Evolutionary conservation across 2,329 filamentous ascomycete genomes (phyloP).

Genomic region (Microdochium trichocladiopsis): DNA sequence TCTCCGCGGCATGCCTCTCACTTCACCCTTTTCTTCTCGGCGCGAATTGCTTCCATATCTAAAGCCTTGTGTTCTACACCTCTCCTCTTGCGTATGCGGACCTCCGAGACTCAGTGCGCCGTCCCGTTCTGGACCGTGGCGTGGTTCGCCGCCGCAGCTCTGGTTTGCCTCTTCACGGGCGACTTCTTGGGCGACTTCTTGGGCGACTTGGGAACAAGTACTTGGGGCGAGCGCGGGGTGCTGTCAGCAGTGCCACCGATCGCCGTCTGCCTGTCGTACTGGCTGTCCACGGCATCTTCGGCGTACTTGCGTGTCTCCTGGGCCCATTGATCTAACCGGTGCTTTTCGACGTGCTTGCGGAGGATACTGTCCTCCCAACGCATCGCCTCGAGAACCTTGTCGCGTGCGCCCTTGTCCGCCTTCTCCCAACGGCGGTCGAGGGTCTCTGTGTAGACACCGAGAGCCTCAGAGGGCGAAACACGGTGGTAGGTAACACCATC

Average conservation of each 20-base stretch:
- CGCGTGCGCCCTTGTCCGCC: slow-evolving; percentile 56
- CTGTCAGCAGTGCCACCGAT: slow-evolving; percentile 8
- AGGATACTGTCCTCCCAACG: slow-evolving; percentile 64
- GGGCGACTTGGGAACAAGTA: background rate
- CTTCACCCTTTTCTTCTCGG: no score
- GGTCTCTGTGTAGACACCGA: slow-evolving; percentile 54
- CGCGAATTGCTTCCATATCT: background rate
- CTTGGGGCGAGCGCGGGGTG: background rate
- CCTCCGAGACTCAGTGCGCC: background rate
- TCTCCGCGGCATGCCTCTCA: no score
- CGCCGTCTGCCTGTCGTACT: slow-evolving; percentile 17
- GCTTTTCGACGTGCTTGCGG: slow-evolving; percentile 56
- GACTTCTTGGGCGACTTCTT: background rate
- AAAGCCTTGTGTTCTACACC: background rate
- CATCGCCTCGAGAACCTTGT: slow-evolving; percentile 66
- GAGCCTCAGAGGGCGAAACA: slow-evolving; percentile 42
- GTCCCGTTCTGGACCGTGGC: background rate
- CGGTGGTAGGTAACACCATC: slow-evolving; percentile 34
- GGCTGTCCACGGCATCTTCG: slow-evolving; percentile 17
- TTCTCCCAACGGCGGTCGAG: slow-evolving; percentile 53
- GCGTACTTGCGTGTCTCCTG: slow-evolving; percentile 18
- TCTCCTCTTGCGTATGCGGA: background rate
- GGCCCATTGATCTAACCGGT: slow-evolving; percentile 64
- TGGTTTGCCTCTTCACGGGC: background rate
- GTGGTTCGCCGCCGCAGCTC: background rate